A percentile compares a stretch with the other conserved stretches of the same genome.
phyloP scores from a whole-genome alignment of 1,139 yeast genomes.

The Hemisphaericaspora lyxosophila region DNA sequence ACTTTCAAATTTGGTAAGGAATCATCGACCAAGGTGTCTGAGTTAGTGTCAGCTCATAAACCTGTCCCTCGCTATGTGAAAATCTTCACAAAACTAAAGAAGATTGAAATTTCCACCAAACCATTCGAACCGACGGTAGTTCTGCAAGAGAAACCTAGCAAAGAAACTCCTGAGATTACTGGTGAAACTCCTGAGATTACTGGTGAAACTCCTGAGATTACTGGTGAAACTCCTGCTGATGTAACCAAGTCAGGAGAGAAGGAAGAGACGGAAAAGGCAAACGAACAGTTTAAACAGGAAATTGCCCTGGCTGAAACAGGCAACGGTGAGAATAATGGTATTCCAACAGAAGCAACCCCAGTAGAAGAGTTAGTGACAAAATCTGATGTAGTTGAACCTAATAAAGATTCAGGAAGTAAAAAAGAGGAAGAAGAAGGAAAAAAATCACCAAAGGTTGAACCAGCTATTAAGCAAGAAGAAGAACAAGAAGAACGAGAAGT shows the following conservation, averaged over 20 bases:
- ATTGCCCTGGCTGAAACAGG: too few species aligned
- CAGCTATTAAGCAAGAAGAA: not conserved
- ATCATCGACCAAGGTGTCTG: not conserved
- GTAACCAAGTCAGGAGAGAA: too few species aligned
- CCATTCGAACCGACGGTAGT: slow-evolving; percentile 12
- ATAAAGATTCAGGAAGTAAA: not conserved
- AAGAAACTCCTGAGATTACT: not conserved
- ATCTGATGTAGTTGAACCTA: not conserved
- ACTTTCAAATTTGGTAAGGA: slow-evolving; percentile 8
- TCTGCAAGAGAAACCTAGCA: not conserved
- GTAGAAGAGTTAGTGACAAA: not conserved
- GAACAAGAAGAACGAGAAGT: too few species aligned
- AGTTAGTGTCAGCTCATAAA: not conserved
- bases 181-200: not conserved
- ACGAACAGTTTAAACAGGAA: too few species aligned
- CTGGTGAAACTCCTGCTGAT: not conserved
- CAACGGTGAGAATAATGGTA: too few species aligned
- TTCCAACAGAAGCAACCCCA: too few species aligned
- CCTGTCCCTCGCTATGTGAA: slow-evolving; percentile 26
- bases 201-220: not conserved
- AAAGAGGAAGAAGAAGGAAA: not conserved
- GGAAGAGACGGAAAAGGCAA: too few species aligned
- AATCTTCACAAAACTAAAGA: slow-evolving; percentile 25
- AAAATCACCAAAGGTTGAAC: not conserved
- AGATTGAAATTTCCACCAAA: slow-evolving; percentile 10